Evolutionary conservation across 352 stramenopile species (phyloP), one percentile per base, ranked within the genome.

Genomic region (Phytophthora melonis): DNA sequence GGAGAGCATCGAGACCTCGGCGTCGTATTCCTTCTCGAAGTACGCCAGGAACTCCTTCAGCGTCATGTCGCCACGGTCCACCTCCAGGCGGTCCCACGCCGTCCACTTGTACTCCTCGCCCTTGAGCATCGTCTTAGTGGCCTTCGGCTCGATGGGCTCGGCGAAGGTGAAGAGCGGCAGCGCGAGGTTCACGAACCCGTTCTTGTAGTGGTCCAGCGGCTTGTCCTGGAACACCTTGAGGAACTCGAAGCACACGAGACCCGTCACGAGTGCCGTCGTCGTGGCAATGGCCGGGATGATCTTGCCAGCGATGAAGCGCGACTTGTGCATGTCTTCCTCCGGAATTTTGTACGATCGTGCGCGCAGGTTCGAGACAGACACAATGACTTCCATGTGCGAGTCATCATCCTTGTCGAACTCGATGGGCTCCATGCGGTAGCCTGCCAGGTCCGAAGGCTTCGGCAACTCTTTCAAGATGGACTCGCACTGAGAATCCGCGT

Each of bases 231-330:
- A 89, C n/a, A 93, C 87, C 77, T 99, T 99, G 73, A 99, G 91
- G 50, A 99, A 91, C 75, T 99, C 98, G 65, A 99, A 95, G 79
- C 97, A 99, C 71, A 99, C 97, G 5, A 99, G 87, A 41, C 98
- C 98, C 0, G 98, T 99, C 34, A 99, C 98, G 39, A 99, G 83
- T 18, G 98, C 97, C 14, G 98, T 99, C 9, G 98, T 99, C 43
- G 98, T 99, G 21, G 98, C 98, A 79, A 99, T 99, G 16, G 98
- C 98, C 11, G 98, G 98, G 68, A 99, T 99, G 77, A 99, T 99
- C 77, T 99, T 99, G 58, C 98, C 98, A n/a, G 98, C 98, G 84
- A 99, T 99, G 34, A 98, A 98, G 58, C 98, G 97, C 32, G 97
- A 99, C 60, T 98, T 96, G 83, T 99, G 97, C 78, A 98, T 98